phyloP scores from a whole-genome alignment of 2,329 filamentous ascomycete genomes.

The Calonectria hongkongensis region DNA sequence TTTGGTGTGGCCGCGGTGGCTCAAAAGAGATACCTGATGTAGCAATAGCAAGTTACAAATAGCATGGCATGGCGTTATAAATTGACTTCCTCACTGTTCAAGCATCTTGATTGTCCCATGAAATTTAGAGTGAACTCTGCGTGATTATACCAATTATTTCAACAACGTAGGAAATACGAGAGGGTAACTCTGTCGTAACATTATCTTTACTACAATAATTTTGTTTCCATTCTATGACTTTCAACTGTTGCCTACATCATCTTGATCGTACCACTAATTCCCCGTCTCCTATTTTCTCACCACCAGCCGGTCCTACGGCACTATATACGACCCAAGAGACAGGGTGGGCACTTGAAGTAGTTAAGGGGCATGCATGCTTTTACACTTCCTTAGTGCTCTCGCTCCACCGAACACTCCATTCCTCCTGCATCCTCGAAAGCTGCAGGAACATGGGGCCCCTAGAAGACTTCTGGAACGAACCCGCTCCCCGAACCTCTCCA shows the following conservation, averaged over 20 bases:
- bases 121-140: neutral
- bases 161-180: too few species aligned
- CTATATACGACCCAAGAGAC: too few species aligned
- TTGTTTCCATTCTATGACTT: too few species aligned
- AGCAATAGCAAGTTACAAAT: conserved; percentile 40
- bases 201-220: too few species aligned
- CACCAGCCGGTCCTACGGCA: too few species aligned
- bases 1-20: conserved; percentile 22
- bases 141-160: neutral
- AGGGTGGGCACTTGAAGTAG: too few species aligned
- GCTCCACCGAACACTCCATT: neutral
- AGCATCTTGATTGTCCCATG: neutral
- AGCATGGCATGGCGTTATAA: conserved; percentile 52
- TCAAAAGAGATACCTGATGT: conserved; percentile 25
- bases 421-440: neutral
- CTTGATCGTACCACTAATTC: too few species aligned
- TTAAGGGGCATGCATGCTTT: too few species aligned
- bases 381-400: too few species aligned
- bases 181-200: too few species aligned
- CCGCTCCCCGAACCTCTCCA: neutral
- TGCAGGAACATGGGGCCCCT: neutral
- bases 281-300: too few species aligned
- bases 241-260: too few species aligned
- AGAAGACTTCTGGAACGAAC: conserved; percentile 20
- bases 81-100: conserved; percentile 35